Conservation (phyloP, 2,329 filamentous ascomycete genomes). For the Scortechinia acanthostroma region DNA sequence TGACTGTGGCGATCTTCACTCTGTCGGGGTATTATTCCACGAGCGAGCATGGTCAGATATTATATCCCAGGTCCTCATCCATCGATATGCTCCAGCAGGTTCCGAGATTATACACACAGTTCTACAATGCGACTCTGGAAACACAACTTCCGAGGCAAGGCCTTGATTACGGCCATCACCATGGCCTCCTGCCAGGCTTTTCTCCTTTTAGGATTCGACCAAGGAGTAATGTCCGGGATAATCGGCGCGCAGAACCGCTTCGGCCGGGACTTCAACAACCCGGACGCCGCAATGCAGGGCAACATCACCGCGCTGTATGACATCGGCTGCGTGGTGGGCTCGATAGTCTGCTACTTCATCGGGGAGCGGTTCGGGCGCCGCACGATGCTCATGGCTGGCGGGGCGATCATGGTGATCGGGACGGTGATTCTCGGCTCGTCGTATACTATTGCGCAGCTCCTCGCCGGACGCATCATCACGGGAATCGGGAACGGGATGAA, state of each 20-base stretch:
- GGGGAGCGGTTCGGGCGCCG: conserved; percentile 30
- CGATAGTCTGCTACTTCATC: conserved; percentile 19
- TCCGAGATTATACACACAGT: too few relatives aligned
- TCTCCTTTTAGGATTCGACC: conserved; percentile 19
- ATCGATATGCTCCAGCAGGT: too few relatives aligned
- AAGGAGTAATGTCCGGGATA: conserved; percentile 20
- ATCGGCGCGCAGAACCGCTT: conserved; percentile 29
- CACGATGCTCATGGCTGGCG: conserved; percentile 28
- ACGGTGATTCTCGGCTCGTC: conserved; percentile 29
- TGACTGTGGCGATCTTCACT: too few relatives aligned
- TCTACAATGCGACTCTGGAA: conserved; percentile 7
- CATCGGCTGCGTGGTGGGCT: conserved; percentile 20
- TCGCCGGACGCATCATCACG: conserved; percentile 34
- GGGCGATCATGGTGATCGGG: conserved; percentile 31
- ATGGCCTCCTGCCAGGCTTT: conserved; percentile 28
- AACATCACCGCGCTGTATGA: conserved; percentile 22
- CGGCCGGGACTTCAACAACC: conserved; percentile 23
- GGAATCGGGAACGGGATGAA: conserved; percentile 31
- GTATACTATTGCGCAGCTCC: conserved; percentile 27
- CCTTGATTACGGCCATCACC: conserved; percentile 12
- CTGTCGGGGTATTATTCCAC: too few relatives aligned
- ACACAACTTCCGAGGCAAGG: conserved; percentile 8
- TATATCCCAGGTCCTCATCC: too few relatives aligned
- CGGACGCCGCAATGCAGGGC: conserved; percentile 24
- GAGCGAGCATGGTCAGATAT: too few relatives aligned